Percentiles rank a stretch among this genome's conserved stretches.
Evolutionary conservation across 1,139 yeast genomes (phyloP).

Genomic region (Geotrichum macrosporum): DNA sequence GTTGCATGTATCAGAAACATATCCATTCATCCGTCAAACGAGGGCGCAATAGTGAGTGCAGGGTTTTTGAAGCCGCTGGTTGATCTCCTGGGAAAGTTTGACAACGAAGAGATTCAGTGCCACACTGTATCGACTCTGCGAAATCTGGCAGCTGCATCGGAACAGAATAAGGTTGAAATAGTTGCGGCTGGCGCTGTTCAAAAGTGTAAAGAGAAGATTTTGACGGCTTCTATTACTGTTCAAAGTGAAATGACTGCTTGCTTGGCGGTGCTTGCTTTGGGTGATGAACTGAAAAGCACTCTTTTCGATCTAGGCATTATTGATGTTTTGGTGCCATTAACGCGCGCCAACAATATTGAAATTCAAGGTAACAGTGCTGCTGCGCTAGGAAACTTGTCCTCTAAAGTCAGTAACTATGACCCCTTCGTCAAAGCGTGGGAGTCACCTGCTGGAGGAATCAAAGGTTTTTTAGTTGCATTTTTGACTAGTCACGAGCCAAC

Average conservation of each 20-base stretch:
- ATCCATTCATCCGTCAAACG: conserved; percentile 93
- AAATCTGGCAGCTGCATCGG: conserved; percentile 92
- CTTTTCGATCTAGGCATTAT: conserved; percentile 79
- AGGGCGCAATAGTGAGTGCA: conserved; percentile 93
- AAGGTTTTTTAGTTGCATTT: conserved; percentile 77
- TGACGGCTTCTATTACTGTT: conserved; percentile 78
- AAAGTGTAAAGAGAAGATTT: conserved; percentile 83
- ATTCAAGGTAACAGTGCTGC: conserved; percentile 99
- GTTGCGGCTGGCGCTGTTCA: conserved; percentile 95
- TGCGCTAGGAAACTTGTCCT: conserved; percentile 90
- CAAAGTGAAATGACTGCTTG: conserved; percentile 97
- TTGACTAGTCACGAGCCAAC: conserved; percentile 86
- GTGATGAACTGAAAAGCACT: conserved; percentile 88
- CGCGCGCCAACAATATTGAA: conserved; percentile 83
- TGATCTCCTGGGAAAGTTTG: conserved; percentile 73
- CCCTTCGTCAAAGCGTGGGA: conserved; percentile 78
- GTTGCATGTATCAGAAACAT: conserved; percentile 97
- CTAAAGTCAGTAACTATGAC: conserved; percentile 78
- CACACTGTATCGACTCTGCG: conserved; percentile 95
- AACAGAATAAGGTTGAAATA: conserved; percentile 85
- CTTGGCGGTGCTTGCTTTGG: conserved; percentile 91
- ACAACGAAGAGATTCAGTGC: conserved; percentile 94
- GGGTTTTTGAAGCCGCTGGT: conserved; percentile 92
- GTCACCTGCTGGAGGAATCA: conserved; percentile 77
- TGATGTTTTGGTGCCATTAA: conserved; percentile 85